Evolutionary conservation across 2,329 filamentous ascomycete species (phyloP).

Genomic region (Septoria petroselini): DNA sequence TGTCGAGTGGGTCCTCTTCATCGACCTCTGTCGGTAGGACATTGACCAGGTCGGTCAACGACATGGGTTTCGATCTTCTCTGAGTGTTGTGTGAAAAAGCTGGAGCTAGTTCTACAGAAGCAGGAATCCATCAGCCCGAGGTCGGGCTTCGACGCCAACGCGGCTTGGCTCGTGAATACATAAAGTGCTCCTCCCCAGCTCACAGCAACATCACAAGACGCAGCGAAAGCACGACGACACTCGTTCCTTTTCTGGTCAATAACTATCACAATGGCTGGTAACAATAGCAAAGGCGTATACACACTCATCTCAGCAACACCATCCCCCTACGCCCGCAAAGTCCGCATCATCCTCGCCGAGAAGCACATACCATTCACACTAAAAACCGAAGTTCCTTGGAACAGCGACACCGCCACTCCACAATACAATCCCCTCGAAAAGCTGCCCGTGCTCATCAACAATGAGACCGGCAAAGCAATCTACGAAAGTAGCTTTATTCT

Average conservation of each 20-base stretch:
- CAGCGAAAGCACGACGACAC: too few species aligned
- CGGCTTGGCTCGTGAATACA: constrained; percentile 4
- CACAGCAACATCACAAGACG: too few species aligned
- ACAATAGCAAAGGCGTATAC: constrained; percentile 21
- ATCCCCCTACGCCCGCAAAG: constrained; percentile 44
- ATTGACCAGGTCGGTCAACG: constrained; percentile 32
- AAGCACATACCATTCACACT: constrained; percentile 43
- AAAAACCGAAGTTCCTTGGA: constrained; percentile 46
- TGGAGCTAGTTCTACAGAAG: too few species aligned
- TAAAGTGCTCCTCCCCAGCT: too few species aligned
- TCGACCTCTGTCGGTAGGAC: constrained; percentile 26
- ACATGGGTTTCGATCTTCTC: constrained; percentile 1
- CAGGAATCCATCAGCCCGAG: too few species aligned
- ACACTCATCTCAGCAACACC: constrained; percentile 39
- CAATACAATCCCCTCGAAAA: constrained; percentile 44
- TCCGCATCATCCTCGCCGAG: constrained; percentile 41
- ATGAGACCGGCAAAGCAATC: constrained; percentile 33
- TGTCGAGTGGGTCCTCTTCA: constrained; percentile 35
- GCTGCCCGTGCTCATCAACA: constrained; percentile 40
- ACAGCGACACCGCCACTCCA: constrained; percentile 41
- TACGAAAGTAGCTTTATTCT: constrained; percentile 42
- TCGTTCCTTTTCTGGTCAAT: too few species aligned
- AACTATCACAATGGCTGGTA: constrained; percentile 1
- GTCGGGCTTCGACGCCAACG: constrained; percentile 19
- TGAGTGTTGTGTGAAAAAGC: too few species aligned